Base-by-base conservation (phyloP, 768 basidiomycete genomes). In the Trametes punicea region DNA sequence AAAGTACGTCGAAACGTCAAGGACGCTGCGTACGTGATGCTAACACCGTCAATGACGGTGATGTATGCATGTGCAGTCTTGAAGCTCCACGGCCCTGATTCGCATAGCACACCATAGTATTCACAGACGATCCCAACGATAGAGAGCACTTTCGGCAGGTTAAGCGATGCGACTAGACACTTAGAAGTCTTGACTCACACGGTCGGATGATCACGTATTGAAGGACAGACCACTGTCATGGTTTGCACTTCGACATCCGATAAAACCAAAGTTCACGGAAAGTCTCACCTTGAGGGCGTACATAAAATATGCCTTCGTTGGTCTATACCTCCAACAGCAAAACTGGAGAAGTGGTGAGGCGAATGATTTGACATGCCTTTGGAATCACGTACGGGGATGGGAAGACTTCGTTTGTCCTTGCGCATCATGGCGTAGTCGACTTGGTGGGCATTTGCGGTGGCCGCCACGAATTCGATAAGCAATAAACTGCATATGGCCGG, bases 301-400 rank as follows among this genome's bases (percentile, higher is more conserved):
- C 84, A 95, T 90, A 68, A 96, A 96, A 71, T 95, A 93, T 2
- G 87, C 76, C 83, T 91, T 93, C 15, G 89, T 89, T 0, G 90
- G 90, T 15, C 90, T 75, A 67, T 87, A 93, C 64, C 87, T 76
- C 83, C 83, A 90, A 65, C 77, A 92, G 68, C 89, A 90, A 62
- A 93, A 82, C 88, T 91, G 66, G 3, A 25, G 18, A 25, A 11
- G 29, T 23, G n/a, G 27, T 40, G 13, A 21, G 26, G 10, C 29
- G 51, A 20, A 18, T 13, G 16, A 26, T n/a, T 30, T 25, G 31
- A 36, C 31, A 38, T 26, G 31, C 15, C 25, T 21, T 3, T 2
- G 18, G 31, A 2, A 3, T 20, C 20, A 73, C 81, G 64, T 60
- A 83, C 79, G 4, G 90, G 90, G 11, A 91, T 64, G 8, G 91